Base-by-base conservation (phyloP, 805 yeast genomes). In the Torulaspora indica region DNA sequence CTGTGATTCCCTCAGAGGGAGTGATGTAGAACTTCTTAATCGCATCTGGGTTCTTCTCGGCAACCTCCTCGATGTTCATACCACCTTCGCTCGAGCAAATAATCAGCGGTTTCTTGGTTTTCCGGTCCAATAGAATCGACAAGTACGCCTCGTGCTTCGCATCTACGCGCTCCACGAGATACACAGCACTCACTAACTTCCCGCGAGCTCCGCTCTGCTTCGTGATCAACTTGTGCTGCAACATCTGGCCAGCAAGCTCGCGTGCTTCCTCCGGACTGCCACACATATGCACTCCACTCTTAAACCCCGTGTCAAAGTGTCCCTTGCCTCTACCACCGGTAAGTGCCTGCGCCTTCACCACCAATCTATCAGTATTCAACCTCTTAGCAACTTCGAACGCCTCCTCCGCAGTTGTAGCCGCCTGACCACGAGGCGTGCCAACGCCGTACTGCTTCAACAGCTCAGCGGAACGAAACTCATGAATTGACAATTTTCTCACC, bases 291-390 rank as follows among this genome's bases (percentile, higher is more conserved):
- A 93, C 96, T 75, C 98, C 99, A 40, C 97, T 95, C 73, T 91
- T 81, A 66, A 87, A 80, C 42, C 98, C 98, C 60, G 81, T 82
- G 72, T 90, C 96, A 56, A 93, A 90, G 70, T 87, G 90, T 53
- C 99, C 99, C 71, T 93, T 93, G 72, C 99, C 99, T 73, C 99
- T 83, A 65, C 99, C 99, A 73, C 99, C 99, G 47, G 99, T 90
- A 63, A 93, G 78, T 38, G 96, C 97, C 74, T 93, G 99, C 50
- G 98, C 98, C 76, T 93, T 93, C 69, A 93, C 77, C 52, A 93
- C 99, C 70, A 93, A 74, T 61, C 82, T 81, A 54, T 85, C 76
- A 57, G 77, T 76, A 9, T 55, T 50, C 63, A 93, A 76, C 46
- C 74, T 70, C 71, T 82, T 77, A 56, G 98, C 98, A 42, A 82